Conservation (phyloP, 2,329 filamentous ascomycete genomes). For the Trichocomaceae sp. region DNA sequence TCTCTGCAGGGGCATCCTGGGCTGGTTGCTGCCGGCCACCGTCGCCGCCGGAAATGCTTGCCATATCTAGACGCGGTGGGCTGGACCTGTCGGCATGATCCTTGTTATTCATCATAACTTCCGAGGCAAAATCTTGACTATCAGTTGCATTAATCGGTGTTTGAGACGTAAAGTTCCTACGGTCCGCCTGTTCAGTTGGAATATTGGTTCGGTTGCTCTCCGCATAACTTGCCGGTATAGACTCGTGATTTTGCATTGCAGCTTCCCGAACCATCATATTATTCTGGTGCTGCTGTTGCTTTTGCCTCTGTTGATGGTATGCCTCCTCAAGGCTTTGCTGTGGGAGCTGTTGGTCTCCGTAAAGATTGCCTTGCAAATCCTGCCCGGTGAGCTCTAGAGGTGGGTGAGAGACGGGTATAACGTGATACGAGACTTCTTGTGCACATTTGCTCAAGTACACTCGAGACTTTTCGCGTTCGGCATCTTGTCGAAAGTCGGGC, state of each 20-base stretch:
- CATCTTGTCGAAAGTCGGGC: slow-evolving; percentile 50
- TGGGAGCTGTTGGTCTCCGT: slow-evolving; percentile 46
- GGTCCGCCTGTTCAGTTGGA: slow-evolving; percentile 35
- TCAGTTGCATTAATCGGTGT: background rate
- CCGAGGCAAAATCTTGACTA: background rate
- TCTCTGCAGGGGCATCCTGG: slow-evolving; percentile 37
- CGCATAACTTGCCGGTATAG: slow-evolving; percentile 45
- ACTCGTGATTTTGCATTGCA: slow-evolving; percentile 54
- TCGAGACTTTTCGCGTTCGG: slow-evolving; percentile 56
- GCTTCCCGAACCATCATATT: slow-evolving; percentile 46
- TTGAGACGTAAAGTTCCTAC: slow-evolving; percentile 3
- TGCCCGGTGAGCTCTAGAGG: slow-evolving; percentile 46
- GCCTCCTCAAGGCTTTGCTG: slow-evolving; percentile 54
- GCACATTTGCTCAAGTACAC: slow-evolving; percentile 60
- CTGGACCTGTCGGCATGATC: background rate
- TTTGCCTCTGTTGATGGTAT: slow-evolving; percentile 52
- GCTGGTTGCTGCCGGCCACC: slow-evolving; percentile 37
- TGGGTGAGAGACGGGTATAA: slow-evolving; percentile 58
- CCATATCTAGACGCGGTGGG: slow-evolving; percentile 17
- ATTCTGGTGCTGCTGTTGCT: slow-evolving; percentile 41
- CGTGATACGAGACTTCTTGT: slow-evolving; percentile 61
- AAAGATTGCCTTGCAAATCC: slow-evolving; percentile 40
- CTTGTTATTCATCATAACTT: slow-evolving; percentile 1
- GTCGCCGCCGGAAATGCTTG: slow-evolving; percentile 22
- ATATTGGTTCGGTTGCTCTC: slow-evolving; percentile 37